phyloP scores from a whole-genome alignment of 2,329 filamentous ascomycete species.

The Penicillium hordei region DNA sequence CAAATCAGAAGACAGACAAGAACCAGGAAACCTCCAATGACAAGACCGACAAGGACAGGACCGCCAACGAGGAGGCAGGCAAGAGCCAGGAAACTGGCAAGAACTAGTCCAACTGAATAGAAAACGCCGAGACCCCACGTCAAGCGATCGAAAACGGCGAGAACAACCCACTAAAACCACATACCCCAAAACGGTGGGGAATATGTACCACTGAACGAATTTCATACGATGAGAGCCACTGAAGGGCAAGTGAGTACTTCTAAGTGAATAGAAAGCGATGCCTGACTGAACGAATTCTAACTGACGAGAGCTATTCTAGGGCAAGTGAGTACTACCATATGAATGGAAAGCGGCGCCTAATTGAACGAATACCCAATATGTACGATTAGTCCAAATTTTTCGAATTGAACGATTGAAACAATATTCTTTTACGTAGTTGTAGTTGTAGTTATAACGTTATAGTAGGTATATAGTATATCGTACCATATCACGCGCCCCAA shows the following conservation, averaged over 20 bases:
- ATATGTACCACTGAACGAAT: neutral
- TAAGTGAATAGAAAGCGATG: neutral
- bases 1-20: conserved; percentile 7
- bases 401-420: neutral
- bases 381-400: neutral
- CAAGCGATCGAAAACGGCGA: neutral
- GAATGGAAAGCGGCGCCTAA: neutral
- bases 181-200: neutral
- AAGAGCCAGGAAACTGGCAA: neutral
- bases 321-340: neutral
- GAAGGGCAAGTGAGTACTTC: neutral
- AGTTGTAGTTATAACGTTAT: neutral
- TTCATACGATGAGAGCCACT: neutral
- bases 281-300: neutral
- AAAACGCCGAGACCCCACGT: neutral
- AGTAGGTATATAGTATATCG: neutral
- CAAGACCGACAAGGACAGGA: neutral
- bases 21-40: neutral
- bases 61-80: neutral
- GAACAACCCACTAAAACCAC: neutral
- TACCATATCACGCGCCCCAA: conserved; percentile 1
- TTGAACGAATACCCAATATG: conserved; percentile 1
- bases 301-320: neutral
- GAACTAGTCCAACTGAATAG: neutral
- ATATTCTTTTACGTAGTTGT: neutral